A percentile compares a stretch with the other conserved stretches of the same genome.
Conservation (phyloP, 495 filamentous ascomycete species). For the Hypoxylon rickii region DNA sequence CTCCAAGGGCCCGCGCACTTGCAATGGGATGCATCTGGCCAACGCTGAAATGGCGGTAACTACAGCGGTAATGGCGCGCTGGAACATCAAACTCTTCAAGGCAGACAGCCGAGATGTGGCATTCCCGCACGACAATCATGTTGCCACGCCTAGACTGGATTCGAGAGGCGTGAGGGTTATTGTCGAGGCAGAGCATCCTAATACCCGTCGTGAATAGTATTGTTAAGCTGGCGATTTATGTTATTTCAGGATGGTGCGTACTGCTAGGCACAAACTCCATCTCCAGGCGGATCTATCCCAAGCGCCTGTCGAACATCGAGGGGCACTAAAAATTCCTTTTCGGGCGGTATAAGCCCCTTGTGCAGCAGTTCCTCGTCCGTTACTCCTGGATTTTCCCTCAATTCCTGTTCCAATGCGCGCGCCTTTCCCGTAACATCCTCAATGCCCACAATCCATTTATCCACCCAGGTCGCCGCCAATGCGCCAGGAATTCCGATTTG, state of each 20-base stretch:
- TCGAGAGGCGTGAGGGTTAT: constrained; percentile 37
- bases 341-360: constrained; percentile 48
- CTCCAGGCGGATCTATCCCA: no score
- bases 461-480: constrained; percentile 49
- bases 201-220: no score
- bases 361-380: constrained; percentile 45
- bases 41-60: background rate
- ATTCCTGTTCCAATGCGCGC: constrained; percentile 46
- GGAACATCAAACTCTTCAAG: background rate
- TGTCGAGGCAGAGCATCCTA: no score
- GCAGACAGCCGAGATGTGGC: constrained; percentile 17
- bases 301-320: background rate
- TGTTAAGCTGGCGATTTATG: no score
- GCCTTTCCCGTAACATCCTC: constrained; percentile 63
- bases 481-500: constrained; percentile 62
- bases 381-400: constrained; percentile 46
- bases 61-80: background rate
- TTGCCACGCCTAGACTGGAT: constrained; percentile 39
- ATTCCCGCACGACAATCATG: constrained; percentile 44
- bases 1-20: background rate
- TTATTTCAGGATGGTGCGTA: no score
- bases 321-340: constrained; percentile 51
- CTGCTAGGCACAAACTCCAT: no score
- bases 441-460: constrained; percentile 58
- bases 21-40: background rate